A percentile compares a stretch with the other conserved stretches of the same genome.
Evolutionary conservation across 139 green algal species (phyloP).

Genomic region (Chlorella ohadii): DNA sequence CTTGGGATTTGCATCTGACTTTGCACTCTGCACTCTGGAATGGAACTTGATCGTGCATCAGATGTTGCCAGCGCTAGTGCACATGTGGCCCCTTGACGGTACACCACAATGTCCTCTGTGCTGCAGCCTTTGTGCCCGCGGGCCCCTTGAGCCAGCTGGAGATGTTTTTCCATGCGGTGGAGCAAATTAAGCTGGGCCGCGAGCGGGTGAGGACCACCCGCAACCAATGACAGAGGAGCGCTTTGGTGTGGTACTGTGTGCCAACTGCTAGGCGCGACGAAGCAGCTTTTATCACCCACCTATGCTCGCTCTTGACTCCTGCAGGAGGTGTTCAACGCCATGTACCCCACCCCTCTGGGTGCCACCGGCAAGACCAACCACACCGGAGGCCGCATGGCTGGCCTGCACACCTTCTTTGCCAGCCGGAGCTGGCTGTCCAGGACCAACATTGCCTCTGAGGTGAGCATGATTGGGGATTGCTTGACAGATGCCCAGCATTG

Average conservation of each 20-base stretch:
- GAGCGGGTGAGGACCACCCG: conserved; percentile 22
- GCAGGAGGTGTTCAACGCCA: background rate
- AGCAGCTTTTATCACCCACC: too few species aligned
- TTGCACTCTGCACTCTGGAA: too few species aligned
- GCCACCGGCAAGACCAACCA: background rate
- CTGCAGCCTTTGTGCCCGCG: conserved; percentile 36
- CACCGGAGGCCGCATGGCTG: conserved; percentile 22
- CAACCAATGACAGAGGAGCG: too few species aligned
- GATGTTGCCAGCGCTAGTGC: too few species aligned
- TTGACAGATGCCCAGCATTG: too few species aligned
- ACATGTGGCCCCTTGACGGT: too few species aligned
- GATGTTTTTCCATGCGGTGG: conserved; percentile 39
- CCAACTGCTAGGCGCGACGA: too few species aligned
- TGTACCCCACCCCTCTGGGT: conserved; percentile 9
- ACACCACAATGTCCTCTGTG: too few species aligned
- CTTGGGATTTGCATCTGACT: too few species aligned
- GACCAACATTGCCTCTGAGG: conserved; percentile 17
- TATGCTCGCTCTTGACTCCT: too few species aligned
- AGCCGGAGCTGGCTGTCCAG: background rate
- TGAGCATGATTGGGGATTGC: background rate
- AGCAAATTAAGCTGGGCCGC: background rate
- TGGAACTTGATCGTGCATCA: too few species aligned
- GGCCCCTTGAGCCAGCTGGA: conserved; percentile 46
- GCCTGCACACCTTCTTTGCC: conserved; percentile 19
- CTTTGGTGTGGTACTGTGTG: too few species aligned